phyloP scores from a whole-genome alignment of 116 monocot genomes.

The Iris pallida region DNA sequence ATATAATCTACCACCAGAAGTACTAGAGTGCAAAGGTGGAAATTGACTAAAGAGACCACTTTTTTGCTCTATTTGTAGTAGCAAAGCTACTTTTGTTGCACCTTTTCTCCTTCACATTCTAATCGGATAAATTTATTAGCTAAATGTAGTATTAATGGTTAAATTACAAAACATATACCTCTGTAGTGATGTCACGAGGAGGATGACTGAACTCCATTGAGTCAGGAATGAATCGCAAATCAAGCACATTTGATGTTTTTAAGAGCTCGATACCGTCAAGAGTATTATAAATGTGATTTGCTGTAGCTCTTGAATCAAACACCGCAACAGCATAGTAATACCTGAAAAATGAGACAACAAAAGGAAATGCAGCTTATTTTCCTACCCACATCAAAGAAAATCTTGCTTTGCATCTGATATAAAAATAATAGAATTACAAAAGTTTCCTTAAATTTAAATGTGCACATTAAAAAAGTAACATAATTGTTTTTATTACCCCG shows the following conservation, averaged over 20 bases:
- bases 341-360: conserved; percentile 26
- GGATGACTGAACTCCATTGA: conserved; percentile 70
- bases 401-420: no score
- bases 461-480: background rate
- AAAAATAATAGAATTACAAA: no score
- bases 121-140: no score
- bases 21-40: no score
- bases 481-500: background rate
- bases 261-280: conserved; percentile 79
- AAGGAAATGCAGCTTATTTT: background rate
- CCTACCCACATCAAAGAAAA: no score
- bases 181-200: conserved; percentile 62
- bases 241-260: conserved; percentile 82
- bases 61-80: no score
- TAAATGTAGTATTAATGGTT: no score
- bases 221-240: conserved; percentile 86
- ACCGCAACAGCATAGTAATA: conserved; percentile 87
- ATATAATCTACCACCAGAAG: no score
- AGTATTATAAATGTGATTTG: conserved; percentile 70
- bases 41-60: no score
- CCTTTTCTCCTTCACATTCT: no score
- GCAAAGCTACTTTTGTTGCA: no score
- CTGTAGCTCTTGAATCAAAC: conserved; percentile 85
- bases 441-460: no score
- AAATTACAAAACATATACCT: conserved; percentile 36